Base-by-base conservation (phyloP, 2,329 filamentous ascomycete species). In the Onygena corvina region DNA sequence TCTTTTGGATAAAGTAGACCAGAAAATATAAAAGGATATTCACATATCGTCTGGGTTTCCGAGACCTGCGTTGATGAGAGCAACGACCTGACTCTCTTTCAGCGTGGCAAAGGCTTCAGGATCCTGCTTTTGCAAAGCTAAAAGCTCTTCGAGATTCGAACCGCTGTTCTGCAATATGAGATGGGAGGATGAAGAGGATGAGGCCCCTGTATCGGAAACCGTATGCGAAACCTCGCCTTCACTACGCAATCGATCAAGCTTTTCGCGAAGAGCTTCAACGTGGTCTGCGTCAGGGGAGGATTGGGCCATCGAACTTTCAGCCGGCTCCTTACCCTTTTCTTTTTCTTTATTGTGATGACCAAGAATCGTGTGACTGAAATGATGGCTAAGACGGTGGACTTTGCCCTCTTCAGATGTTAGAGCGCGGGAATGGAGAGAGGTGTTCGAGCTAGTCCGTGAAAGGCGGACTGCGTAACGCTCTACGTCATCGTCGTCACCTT, bases 381-480 rank as follows among this genome's bases (percentile, higher is more conserved):
- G 74, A 58, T 84, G 80, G 25, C 81, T 79, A 31, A 85, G 74
- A 21, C 81, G 78, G 59, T 84, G 81, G 56, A 85, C 75, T 27
- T 77, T 77, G 27, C 81, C 82, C 73, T 86, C 82, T 67, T 86
- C 82, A 40, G 79, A 73, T 0, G 76, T 75, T 52, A 83, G 75
- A 18, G 77, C 78, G 46, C 78, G 77, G 2, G 77, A 76, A 38
- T 81, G 79, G 7, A 85, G 72, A 1, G 77, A 81, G n/a, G 83
- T 80, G 56, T 84, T 80, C 1, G 78, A 82, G 56, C 76, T 76
- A 54, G 77, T 74, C 25, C 81, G 74, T 1, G 76, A 76, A 45
- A 77, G 68, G 18, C 76, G 63, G 46, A 71, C 64, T 47, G 64
- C 67, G 46, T 66, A 69, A 20, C 67, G 61, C 20, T 71, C 66